These are phyloP conservation scores for Cucurbita moschata DNA, from an alignment of 306 rosid genomes.

Conservation along the genomic window DNA sequence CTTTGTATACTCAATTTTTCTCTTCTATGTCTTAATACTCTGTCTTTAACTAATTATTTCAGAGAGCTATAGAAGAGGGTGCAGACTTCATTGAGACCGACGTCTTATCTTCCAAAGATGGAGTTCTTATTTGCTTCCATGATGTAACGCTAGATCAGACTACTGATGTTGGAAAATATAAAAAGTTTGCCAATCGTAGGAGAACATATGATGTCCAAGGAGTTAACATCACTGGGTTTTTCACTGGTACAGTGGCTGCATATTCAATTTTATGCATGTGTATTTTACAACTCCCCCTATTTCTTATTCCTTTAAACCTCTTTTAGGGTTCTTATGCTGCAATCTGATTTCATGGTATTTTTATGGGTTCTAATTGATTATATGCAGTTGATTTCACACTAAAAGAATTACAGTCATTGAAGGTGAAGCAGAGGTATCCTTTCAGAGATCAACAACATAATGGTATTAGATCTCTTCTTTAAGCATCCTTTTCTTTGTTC, in stretches of 20 bases:
- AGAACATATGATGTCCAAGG: conserved; percentile 80
- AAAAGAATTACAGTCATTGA: conserved; percentile 53
- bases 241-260: conserved; percentile 28
- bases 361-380: not conserved
- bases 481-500: not conserved
- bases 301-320: not conserved
- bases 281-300: not conserved
- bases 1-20: not conserved
- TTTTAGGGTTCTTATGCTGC: not conserved
- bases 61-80: conserved; percentile 96
- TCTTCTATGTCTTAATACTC: not conserved
- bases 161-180: conserved; percentile 46
- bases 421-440: conserved; percentile 54
- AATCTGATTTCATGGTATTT: not conserved
- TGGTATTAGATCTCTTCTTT: conserved; percentile 36
- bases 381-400: conserved; percentile 77
- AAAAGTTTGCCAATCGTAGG: conserved; percentile 60
- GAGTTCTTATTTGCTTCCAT: conserved; percentile 75
- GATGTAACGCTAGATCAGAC: conserved; percentile 59
- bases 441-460: conserved; percentile 74
- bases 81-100: conserved; percentile 94
- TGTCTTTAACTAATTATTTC: conserved; percentile 9
- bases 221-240: conserved; percentile 50
- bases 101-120: conserved; percentile 76
- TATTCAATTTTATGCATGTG: not conserved